A percentile compares a stretch with the other conserved stretches of the same genome.
These are phyloP conservation scores for Arachnomyces sp. DNA, from an alignment of 2,329 filamentous ascomycete genomes.

Conservation along the genomic window DNA sequence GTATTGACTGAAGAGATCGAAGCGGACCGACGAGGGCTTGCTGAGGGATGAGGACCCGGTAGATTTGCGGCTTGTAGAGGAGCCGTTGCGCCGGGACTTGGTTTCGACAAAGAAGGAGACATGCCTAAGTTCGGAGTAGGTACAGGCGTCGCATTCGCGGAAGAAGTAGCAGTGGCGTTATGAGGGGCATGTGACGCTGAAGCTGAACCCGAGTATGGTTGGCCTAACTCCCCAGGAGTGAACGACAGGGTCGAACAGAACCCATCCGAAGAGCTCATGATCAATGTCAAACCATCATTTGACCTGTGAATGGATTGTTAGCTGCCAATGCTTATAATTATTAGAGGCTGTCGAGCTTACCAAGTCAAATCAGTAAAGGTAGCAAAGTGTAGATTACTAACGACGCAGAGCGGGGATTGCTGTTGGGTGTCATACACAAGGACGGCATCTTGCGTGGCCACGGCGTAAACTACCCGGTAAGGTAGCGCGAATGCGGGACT, in stretches of 20 bases:
- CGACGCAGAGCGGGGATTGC: slow-evolving; percentile 82
- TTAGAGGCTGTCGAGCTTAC: slow-evolving; percentile 47
- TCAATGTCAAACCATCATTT: slow-evolving; percentile 65
- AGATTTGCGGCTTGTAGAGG: slow-evolving; percentile 49
- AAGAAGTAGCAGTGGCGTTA: slow-evolving; percentile 36
- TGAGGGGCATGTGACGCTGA: slow-evolving; percentile 28
- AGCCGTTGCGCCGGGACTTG: slow-evolving; percentile 51
- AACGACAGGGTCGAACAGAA: slow-evolving; percentile 94
- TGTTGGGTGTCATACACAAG: slow-evolving; percentile 96
- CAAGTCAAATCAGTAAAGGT: slow-evolving; percentile 95
- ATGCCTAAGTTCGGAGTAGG: slow-evolving; percentile 60
- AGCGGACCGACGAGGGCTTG: slow-evolving; percentile 77
- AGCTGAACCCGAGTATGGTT: slow-evolving; percentile 57
- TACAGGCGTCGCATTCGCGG: slow-evolving; percentile 60
- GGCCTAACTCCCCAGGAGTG: slow-evolving; percentile 71
- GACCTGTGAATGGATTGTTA: slow-evolving; percentile 49
- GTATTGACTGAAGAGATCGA: slow-evolving; percentile 64
- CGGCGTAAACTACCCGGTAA: slow-evolving; percentile 92
- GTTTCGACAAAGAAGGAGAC: slow-evolving; percentile 50
- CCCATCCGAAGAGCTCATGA: slow-evolving; percentile 96
- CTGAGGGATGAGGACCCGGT: slow-evolving; percentile 48
- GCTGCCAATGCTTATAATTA: slow-evolving; percentile 1
- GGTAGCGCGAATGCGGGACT: slow-evolving; percentile 68
- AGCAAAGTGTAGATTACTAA: slow-evolving; percentile 94
- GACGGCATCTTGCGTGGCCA: slow-evolving; percentile 93